phyloP scores from a whole-genome alignment of 108 stramenopile species.

The Pseudonitzschia multistriata region DNA sequence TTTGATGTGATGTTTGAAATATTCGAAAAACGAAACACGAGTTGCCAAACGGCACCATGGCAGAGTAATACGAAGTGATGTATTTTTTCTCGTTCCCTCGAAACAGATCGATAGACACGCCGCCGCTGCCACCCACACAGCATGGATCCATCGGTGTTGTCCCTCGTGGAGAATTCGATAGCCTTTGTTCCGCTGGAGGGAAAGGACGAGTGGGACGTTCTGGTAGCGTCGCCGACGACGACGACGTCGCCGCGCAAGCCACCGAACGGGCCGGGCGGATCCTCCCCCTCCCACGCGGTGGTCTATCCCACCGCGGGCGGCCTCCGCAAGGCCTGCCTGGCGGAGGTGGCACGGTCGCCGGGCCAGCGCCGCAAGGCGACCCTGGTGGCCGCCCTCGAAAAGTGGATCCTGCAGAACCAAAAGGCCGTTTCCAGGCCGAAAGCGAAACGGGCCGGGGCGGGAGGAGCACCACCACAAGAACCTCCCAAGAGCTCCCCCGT shows the following conservation, averaged over 20 bases:
- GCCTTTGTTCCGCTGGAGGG: not conserved
- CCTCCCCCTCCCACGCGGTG: not conserved
- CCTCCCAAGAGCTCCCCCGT: too few relatives aligned
- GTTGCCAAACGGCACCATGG: too few relatives aligned
- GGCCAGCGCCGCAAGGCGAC: not conserved
- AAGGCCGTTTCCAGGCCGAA: too few relatives aligned
- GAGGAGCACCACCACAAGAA: too few relatives aligned
- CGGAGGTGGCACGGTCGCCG: too few relatives aligned
- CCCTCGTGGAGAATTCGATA: not conserved
- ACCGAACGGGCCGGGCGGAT: not conserved
- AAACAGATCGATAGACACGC: too few relatives aligned
- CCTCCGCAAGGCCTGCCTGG: constrained; percentile 7
- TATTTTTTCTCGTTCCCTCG: too few relatives aligned
- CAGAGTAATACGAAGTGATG: too few relatives aligned
- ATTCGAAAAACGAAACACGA: too few relatives aligned
- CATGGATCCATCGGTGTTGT: not conserved
- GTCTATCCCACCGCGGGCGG: not conserved
- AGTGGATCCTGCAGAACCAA: not conserved
- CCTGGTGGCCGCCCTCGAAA: not conserved
- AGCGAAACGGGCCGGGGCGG: too few relatives aligned
- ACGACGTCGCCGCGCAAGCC: not conserved
- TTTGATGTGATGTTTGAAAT: too few relatives aligned
- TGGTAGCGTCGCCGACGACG: not conserved
- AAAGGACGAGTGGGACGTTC: constrained; percentile 1
- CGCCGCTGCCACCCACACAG: too few relatives aligned